Conservation (phyloP, 306 rosid genomes). For the Sicyos baderoa region DNA sequence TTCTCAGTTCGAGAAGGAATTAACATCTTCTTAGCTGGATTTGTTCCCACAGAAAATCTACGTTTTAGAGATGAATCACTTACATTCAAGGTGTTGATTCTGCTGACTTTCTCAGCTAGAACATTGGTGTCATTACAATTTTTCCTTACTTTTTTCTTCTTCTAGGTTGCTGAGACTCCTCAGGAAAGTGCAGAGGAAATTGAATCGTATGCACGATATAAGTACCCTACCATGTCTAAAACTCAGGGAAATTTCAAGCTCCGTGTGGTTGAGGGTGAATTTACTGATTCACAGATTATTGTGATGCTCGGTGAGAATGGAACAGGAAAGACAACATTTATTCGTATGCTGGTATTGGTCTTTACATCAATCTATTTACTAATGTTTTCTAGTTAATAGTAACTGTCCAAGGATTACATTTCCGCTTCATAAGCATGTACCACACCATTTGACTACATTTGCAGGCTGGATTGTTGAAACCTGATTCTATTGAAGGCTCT, state of each 20-base stretch:
- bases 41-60: constrained; percentile 95
- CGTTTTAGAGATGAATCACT: constrained; percentile 88
- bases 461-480: constrained; percentile 97
- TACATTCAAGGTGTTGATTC: constrained; percentile 65
- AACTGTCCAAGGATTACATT: neutral
- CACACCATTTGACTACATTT: constrained; percentile 11
- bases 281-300: constrained; percentile 94
- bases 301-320: constrained; percentile 99
- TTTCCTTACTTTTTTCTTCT: constrained; percentile 25
- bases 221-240: constrained; percentile 83
- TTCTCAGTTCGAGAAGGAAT: constrained; percentile 99
- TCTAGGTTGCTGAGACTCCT: constrained; percentile 97
- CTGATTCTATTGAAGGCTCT: constrained; percentile 60
- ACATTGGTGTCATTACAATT: neutral
- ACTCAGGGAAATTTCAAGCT: constrained; percentile 85
- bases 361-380: constrained; percentile 11
- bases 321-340: constrained; percentile 95
- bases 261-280: constrained; percentile 81
- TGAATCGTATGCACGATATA: constrained; percentile 82
- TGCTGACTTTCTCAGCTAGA: constrained; percentile 9
- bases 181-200: constrained; percentile 91
- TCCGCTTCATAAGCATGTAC: constrained; percentile 6
- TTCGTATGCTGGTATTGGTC: constrained; percentile 89
- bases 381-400: neutral
- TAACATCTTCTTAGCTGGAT: constrained; percentile 94